Evolutionary conservation across 768 basidiomycete species (phyloP), one percentile per base, ranked within the genome.

Genomic region (Rhodosporidiobolus sp.): DNA sequence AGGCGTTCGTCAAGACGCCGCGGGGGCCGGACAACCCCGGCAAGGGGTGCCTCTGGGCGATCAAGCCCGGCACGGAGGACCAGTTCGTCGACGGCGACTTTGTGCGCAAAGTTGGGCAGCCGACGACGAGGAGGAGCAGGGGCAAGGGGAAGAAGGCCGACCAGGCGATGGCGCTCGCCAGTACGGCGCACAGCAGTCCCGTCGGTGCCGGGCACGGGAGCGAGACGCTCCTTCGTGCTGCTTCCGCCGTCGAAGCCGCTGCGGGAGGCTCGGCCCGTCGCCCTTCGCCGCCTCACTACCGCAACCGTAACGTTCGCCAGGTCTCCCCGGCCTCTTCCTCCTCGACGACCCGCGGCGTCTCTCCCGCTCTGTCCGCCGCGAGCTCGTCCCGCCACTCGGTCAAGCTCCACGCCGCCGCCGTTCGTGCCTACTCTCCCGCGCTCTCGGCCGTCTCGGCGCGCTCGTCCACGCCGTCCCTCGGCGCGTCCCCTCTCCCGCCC

Each of bases 41-140:
- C 46, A 91, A 93, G 46, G 87, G 92, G 59, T 91, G 90, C 32
- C 86, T 89, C 46, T 94, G 93, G 93, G 90, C 90, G 4, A 90
- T 94, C 73, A 89, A 86, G 80, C 88, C 91, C 69, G 88, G 89
- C 65, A 90, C 91, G 78, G 80, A 92, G 57, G 86, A 88, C 32
- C 93, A 92, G 76, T 95, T 95, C 77, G 85, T 86, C 69, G 88
- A 87, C 49, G 92, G 92, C 46, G 88, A 88, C n/a, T 94, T 79
- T 66, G 64, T 74, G 24, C 78, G 80, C 64, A 75, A 79, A 38
- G 79, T 75, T 8, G 67, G 71, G 0, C 53, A 65, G 35, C 54
- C 58, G 17, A 49, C 12, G 6, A 26, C 63, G 55, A 49, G 70
- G 49, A 61, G 49, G 32, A 34, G 45, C 22, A 49, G 50, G 35